phyloP scores from a whole-genome alignment of 768 basidiomycete genomes.

The Heimioporus sp. region DNA sequence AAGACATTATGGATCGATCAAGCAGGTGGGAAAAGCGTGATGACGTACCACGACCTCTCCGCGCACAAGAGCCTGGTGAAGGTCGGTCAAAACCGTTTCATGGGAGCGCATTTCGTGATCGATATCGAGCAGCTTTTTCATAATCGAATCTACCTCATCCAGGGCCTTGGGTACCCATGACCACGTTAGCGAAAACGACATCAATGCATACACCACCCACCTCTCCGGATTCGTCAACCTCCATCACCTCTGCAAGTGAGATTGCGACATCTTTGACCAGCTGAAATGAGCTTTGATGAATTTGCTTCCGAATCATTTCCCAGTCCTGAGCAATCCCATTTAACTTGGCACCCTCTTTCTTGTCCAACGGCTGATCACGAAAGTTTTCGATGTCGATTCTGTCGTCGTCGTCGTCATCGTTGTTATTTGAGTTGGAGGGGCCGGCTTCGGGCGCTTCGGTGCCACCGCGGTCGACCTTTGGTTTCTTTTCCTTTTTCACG shows the following conservation, averaged over 20 bases:
- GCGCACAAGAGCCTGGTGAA: conserved; percentile 54
- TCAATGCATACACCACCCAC: conserved; percentile 33
- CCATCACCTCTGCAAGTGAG: conserved; percentile 61
- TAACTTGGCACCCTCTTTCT: conserved; percentile 49
- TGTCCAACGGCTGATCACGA: conserved; percentile 62
- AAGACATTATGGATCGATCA: background rate
- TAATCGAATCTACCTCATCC: conserved; percentile 58
- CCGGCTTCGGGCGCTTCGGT: conserved; percentile 18
- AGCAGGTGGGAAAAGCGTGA: background rate
- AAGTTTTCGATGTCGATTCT: conserved; percentile 63
- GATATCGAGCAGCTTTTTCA: conserved; percentile 69
- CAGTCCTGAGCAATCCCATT: conserved; percentile 63
- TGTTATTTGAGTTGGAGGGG: conserved; percentile 11
- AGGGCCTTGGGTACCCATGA: conserved; percentile 41
- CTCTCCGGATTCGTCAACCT: conserved; percentile 49
- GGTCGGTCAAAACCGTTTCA: conserved; percentile 47
- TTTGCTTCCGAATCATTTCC: conserved; percentile 50
- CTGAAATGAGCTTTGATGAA: conserved; percentile 41
- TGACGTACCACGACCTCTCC: conserved; percentile 59
- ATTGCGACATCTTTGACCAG: conserved; percentile 53
- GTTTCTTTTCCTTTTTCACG: conserved; percentile 33
- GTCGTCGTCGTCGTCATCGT: conserved; percentile 40
- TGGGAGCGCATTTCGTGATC: conserved; percentile 59
- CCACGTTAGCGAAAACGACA: background rate
- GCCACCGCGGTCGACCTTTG: conserved; percentile 25